Percentiles rank a stretch among this genome's conserved stretches.
These are phyloP conservation scores for Lignosus rhinocerotis DNA, from an alignment of 1,284 basidiomycete genomes.

Conservation along the genomic window DNA sequence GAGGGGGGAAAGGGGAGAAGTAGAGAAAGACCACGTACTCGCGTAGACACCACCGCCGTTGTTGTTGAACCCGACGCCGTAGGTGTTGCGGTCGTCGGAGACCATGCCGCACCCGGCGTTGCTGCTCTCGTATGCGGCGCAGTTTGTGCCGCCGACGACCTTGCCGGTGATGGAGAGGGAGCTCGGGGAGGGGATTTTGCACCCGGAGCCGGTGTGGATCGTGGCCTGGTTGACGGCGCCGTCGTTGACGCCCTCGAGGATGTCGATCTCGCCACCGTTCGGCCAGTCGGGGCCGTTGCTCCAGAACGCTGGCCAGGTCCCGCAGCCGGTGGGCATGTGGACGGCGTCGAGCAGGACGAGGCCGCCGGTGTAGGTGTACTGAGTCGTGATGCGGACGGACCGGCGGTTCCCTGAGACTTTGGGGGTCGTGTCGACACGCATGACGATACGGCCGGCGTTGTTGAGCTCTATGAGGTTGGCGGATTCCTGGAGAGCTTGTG, in stretches of 20 bases:
- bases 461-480: constrained; percentile 62
- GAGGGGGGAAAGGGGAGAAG: not conserved
- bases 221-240: constrained; percentile 80
- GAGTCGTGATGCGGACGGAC: constrained; percentile 77
- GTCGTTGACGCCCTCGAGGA: constrained; percentile 80
- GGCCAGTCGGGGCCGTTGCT: constrained; percentile 73
- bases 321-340: constrained; percentile 91
- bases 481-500: constrained; percentile 38
- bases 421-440: constrained; percentile 83
- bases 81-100: constrained; percentile 51
- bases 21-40: constrained; percentile 49
- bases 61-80: constrained; percentile 68
- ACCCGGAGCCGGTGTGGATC: constrained; percentile 78
- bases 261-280: constrained; percentile 79
- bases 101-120: constrained; percentile 65
- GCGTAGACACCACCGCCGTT: constrained; percentile 82
- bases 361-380: constrained; percentile 62
- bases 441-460: constrained; percentile 69
- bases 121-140: constrained; percentile 61
- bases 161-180: constrained; percentile 55
- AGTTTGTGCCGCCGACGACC: constrained; percentile 68
- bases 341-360: constrained; percentile 80
- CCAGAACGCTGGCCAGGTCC: constrained; percentile 77
- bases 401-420: constrained; percentile 65
- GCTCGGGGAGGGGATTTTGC: constrained; percentile 56